Evolutionary conservation across 2,329 filamentous ascomycete genomes (phyloP), one percentile per base, ranked within the genome.

Genomic region (Thielaviopsis ethacetica): DNA sequence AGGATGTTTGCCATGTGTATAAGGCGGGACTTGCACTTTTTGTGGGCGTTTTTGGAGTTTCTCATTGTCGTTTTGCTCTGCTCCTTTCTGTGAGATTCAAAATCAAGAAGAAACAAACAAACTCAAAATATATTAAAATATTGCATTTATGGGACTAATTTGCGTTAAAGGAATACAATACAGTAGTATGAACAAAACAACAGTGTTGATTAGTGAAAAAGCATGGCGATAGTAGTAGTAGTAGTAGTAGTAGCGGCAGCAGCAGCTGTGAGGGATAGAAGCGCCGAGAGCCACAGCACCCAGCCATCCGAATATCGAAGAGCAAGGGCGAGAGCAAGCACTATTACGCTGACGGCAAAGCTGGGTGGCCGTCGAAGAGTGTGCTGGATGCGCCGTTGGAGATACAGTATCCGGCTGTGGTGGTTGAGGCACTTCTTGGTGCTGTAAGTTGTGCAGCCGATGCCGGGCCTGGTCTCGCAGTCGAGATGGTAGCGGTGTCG

Each of bases 401-500:
- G n/a, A 22, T 38, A 38, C 26, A 50, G 24, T 3, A 22, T 26
- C 9, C 19, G 51, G 6, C 26, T 56, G 6, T 69, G 70, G 5
- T 72, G 69, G 59, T 79, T 75, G 1, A 69, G 65, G 61, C 79
- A 82, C 1, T 66, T 70, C 0, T 63, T 64, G 3, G 79, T 82
- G 24, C 73, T 76, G 58, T 74, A 76, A 12, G 82, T 73, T 10
- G 81, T 69, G 64, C 79, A 82, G 3, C 79, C 79, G 0, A 82
- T 68, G 1, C 76, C 78, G 0, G 78, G 78, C 0, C 76, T 71
- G 21, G 75, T 76, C 64, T 83, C 79, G 64, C 81, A 84, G 65
- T 84, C 81, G 13, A 78, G 68, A 63, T 84, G 81, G 61, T 82
- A 75, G 59, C 81, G 73, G 17, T 81, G 73, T 47, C 78, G 72